Percentiles rank a stretch among this genome's conserved stretches.
phyloP scores from a whole-genome alignment of 2,329 filamentous ascomycete genomes.

The Mollisiaceae sp. region DNA sequence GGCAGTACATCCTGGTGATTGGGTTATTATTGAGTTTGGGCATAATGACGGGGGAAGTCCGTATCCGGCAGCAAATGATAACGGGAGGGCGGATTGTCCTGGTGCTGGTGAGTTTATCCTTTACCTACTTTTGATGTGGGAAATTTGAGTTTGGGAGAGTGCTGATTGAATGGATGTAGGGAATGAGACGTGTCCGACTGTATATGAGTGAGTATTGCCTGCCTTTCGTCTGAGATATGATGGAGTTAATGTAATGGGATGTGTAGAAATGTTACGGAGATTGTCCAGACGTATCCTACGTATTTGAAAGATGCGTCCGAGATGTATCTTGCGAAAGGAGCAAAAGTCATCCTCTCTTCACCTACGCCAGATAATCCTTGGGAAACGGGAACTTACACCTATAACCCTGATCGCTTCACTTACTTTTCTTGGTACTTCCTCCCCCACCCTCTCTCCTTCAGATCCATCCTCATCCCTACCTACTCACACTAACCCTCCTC shows the following conservation, averaged over 20 bases:
- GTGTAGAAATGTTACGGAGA: slow-evolving; percentile 32
- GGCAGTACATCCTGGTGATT: slow-evolving; percentile 61
- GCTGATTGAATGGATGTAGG: slow-evolving; percentile 6
- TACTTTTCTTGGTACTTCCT: slow-evolving; percentile 47
- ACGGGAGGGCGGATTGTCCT: slow-evolving; percentile 63
- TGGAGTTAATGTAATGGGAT: background rate
- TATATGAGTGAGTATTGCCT: slow-evolving; percentile 23
- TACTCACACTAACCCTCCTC: background rate
- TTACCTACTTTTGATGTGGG: background rate
- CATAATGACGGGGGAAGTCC: slow-evolving; percentile 68
- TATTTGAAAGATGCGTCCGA: slow-evolving; percentile 31
- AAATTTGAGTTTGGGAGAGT: too few species aligned
- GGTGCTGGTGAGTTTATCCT: slow-evolving; percentile 25
- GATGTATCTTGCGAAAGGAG: slow-evolving; percentile 55
- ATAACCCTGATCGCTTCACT: slow-evolving; percentile 57
- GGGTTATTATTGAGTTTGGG: slow-evolving; percentile 73
- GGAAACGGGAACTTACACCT: slow-evolving; percentile 57
- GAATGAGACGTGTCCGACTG: slow-evolving; percentile 32
- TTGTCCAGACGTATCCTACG: slow-evolving; percentile 33
- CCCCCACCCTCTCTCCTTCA: background rate
- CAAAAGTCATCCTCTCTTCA: slow-evolving; percentile 60
- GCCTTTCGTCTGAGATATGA: background rate
- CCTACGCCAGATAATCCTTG: slow-evolving; percentile 68
- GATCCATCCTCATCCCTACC: background rate
- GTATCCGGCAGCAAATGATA: slow-evolving; percentile 56